Conservation (phyloP, 1,284 basidiomycete genomes). For the Trichosporon coremiiforme region DNA sequence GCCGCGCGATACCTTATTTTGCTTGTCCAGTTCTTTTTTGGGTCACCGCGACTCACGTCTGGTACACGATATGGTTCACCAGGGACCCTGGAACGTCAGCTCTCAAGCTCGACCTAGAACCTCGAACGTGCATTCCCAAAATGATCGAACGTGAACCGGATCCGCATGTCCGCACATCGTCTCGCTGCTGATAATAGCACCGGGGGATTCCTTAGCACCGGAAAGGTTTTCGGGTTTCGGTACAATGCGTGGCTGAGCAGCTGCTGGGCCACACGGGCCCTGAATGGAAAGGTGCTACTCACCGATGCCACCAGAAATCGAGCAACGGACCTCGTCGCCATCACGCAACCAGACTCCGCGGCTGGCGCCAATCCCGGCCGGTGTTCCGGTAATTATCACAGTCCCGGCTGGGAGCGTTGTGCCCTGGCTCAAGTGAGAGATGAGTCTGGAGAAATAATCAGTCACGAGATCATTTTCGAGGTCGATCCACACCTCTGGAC, state of each 20-base stretch:
- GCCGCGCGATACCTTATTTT: neutral
- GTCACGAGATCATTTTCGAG: neutral
- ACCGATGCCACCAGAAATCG: conserved; percentile 46
- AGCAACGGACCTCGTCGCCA: conserved; percentile 72
- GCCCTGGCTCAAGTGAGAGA: conserved; percentile 77
- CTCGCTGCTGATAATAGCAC: neutral
- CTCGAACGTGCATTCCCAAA: neutral
- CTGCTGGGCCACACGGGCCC: neutral
- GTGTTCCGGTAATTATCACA: conserved; percentile 77
- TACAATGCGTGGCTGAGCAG: neutral
- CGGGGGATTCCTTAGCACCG: neutral
- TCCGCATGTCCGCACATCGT: neutral
- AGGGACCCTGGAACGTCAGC: conserved; percentile 63
- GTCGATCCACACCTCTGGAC: neutral
- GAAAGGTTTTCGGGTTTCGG: neutral
- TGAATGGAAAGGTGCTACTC: conserved; percentile 3
- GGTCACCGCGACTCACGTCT: neutral
- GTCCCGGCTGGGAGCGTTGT: conserved; percentile 80
- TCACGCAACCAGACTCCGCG: conserved; percentile 69
- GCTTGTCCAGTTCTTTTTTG: neutral
- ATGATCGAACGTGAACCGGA: neutral
- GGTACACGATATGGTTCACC: conserved; percentile 69
- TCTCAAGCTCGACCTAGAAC: neutral
- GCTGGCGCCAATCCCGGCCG: conserved; percentile 71
- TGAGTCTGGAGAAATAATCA: conserved; percentile 30